phyloP scores from a whole-genome alignment of 2,329 filamentous ascomycete species.

The Nannizzia gypsea region DNA sequence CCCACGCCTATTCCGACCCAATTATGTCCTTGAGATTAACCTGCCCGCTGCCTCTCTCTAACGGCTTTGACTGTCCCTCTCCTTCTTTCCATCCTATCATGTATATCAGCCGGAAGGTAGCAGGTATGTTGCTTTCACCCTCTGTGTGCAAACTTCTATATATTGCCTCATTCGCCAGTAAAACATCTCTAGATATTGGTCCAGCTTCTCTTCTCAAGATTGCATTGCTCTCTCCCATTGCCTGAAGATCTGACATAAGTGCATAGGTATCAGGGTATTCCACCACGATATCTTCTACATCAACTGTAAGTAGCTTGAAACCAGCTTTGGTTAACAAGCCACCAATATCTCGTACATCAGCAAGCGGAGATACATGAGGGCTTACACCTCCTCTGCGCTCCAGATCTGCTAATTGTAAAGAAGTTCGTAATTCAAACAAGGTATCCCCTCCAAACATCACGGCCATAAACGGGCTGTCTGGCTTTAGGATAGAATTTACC shows the following conservation, averaged over 20 bases:
- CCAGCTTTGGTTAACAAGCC: slow-evolving; percentile 75
- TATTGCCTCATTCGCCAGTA: slow-evolving; percentile 78
- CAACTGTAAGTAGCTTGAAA: slow-evolving; percentile 92
- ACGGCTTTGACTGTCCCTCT: slow-evolving; percentile 62
- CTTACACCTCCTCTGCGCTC: slow-evolving; percentile 85
- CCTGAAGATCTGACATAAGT: slow-evolving; percentile 85
- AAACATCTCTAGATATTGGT: slow-evolving; percentile 63
- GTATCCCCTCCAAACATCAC: slow-evolving; percentile 96
- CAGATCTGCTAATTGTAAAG: slow-evolving; percentile 80
- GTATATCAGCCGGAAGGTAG: slow-evolving; percentile 89
- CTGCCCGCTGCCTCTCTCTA: slow-evolving; percentile 73
- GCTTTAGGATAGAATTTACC: slow-evolving; percentile 77
- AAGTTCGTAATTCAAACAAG: slow-evolving; percentile 84
- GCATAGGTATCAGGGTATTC: slow-evolving; percentile 85
- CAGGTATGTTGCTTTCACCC: slow-evolving; percentile 55
- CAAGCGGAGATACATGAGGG: slow-evolving; percentile 79
- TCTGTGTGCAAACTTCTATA: slow-evolving; percentile 76
- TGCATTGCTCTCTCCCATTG: slow-evolving; percentile 92
- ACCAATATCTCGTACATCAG: slow-evolving; percentile 83
- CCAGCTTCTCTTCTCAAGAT: slow-evolving; percentile 75
- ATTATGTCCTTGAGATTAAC: slow-evolving; percentile 79
- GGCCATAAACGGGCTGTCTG: slow-evolving; percentile 81
- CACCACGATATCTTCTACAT: slow-evolving; percentile 93
- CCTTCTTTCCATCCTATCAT: slow-evolving; percentile 98
- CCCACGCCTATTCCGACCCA: slow-evolving; percentile 20